Conservation (phyloP, 805 yeast genomes). For the Teunomyces panamensis region DNA sequence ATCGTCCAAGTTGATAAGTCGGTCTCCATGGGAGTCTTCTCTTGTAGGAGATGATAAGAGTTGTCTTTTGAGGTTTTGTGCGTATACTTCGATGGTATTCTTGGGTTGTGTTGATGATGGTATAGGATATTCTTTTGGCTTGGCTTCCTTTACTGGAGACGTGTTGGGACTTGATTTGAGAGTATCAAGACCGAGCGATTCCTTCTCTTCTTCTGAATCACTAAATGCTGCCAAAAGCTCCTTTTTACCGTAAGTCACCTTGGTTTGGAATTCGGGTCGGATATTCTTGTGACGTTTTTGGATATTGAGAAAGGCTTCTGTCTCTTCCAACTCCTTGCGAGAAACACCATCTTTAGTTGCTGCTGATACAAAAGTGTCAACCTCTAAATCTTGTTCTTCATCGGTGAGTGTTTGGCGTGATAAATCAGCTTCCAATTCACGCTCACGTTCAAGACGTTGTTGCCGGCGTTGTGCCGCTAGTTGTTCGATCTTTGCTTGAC, state of each 20-base stretch:
- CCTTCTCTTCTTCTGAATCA: slow-evolving; percentile 14
- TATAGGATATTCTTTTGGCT: slow-evolving; percentile 7
- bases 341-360: slow-evolving; percentile 13
- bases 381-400: slow-evolving; percentile 36
- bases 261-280: slow-evolving; percentile 28
- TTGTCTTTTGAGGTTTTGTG: slow-evolving; percentile 27
- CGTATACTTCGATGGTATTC: slow-evolving; percentile 36
- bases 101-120: slow-evolving; percentile 10
- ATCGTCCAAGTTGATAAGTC: slow-evolving; percentile 24
- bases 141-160: slow-evolving; percentile 22
- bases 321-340: slow-evolving; percentile 26
- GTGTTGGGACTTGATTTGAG: slow-evolving; percentile 30
- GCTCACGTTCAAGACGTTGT: slow-evolving; percentile 15
- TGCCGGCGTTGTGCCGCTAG: slow-evolving; percentile 18
- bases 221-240: slow-evolving; percentile 33
- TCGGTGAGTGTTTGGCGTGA: slow-evolving; percentile 33
- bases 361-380: slow-evolving; percentile 19
- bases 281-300: slow-evolving; percentile 31
- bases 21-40: slow-evolving; percentile 2
- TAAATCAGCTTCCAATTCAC: slow-evolving; percentile 30
- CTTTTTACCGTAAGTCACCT: slow-evolving; percentile 26
- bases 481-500: slow-evolving; percentile 14
- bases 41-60: slow-evolving; percentile 25
- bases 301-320: slow-evolving; percentile 31
- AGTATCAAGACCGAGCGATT: slow-evolving; percentile 6